phyloP scores from a whole-genome alignment of 306 rosid species.

The Medicago ruthenica region DNA sequence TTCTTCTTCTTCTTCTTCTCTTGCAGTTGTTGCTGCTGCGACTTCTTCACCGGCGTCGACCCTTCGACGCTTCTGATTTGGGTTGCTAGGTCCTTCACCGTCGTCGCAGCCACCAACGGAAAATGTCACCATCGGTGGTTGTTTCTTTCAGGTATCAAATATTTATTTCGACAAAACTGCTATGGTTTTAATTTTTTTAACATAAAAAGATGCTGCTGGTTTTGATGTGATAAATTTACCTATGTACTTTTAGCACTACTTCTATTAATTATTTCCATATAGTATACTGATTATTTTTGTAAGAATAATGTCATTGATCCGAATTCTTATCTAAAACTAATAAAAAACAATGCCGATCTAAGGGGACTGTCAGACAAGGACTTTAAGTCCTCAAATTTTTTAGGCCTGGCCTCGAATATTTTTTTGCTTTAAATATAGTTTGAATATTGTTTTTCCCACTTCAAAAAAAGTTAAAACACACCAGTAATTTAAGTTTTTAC shows the following conservation, averaged over 20 bases:
- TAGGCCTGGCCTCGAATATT: too few relatives aligned
- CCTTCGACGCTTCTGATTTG: constrained; percentile 50
- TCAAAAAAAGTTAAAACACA: too few relatives aligned
- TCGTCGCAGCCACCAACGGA: constrained; percentile 70
- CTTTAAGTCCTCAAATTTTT: too few relatives aligned
- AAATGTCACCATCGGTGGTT: constrained; percentile 58
- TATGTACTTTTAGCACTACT: not conserved
- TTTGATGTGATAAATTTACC: not conserved
- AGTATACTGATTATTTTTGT: too few relatives aligned
- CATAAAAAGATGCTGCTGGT: not conserved
- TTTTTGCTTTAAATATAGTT: too few relatives aligned
- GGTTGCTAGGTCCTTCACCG: constrained; percentile 66
- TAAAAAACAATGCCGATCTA: too few relatives aligned
- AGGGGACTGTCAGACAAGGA: too few relatives aligned
- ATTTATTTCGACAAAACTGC: not conserved
- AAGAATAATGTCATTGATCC: too few relatives aligned
- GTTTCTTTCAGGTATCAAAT: not conserved
- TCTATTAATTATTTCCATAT: not conserved
- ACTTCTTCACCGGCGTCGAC: not conserved
- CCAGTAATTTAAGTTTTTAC: too few relatives aligned
- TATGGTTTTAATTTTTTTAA: not conserved
- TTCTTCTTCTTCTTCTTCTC: not conserved
- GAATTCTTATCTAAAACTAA: too few relatives aligned
- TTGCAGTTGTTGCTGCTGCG: not conserved
- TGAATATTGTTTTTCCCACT: too few relatives aligned